These are phyloP conservation scores for Eutrema heterophyllum DNA, from an alignment of 345 rosid genomes.

Conservation along the genomic window DNA sequence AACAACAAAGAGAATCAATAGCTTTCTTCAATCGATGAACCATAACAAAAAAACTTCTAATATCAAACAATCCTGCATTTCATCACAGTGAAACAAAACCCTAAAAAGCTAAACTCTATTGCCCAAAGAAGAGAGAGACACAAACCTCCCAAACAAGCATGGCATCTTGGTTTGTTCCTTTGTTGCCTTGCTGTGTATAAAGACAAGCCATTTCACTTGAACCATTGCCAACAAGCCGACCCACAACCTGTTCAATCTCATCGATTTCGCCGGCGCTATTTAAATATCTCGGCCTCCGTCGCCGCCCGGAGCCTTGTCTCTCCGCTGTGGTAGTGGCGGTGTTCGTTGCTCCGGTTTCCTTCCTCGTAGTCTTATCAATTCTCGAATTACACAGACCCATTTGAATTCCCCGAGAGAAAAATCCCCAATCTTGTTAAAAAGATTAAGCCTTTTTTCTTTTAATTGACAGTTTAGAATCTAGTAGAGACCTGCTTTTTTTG, in stretches of 20 bases:
- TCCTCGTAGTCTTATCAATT: conserved; percentile 31
- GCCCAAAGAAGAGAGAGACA: not conserved
- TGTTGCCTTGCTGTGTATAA: conserved; percentile 87
- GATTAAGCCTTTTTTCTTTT: not conserved
- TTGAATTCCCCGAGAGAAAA: not conserved
- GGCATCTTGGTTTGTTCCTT: conserved; percentile 97
- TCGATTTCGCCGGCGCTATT: conserved; percentile 25
- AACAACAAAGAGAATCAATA: not conserved
- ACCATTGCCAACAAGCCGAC: conserved; percentile 58
- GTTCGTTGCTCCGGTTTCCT: conserved; percentile 4
- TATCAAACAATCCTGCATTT: not conserved
- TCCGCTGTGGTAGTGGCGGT: conserved; percentile 15
- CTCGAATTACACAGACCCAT: conserved; percentile 73
- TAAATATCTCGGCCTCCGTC: conserved; percentile 41
- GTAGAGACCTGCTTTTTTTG: not conserved
- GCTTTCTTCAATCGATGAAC: not conserved
- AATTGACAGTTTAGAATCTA: conserved; percentile 2
- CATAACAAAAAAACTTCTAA: not conserved
- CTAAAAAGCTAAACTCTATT: not conserved
- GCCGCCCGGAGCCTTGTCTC: conserved; percentile 34
- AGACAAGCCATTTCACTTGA: conserved; percentile 62
- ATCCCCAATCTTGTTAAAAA: not conserved
- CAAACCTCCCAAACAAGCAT: conserved; percentile 96
- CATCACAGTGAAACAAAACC: not conserved
- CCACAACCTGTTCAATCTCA: conserved; percentile 47